phyloP scores from a whole-genome alignment of 495 filamentous ascomycete species.

The Friedmanniomyces simplex region DNA sequence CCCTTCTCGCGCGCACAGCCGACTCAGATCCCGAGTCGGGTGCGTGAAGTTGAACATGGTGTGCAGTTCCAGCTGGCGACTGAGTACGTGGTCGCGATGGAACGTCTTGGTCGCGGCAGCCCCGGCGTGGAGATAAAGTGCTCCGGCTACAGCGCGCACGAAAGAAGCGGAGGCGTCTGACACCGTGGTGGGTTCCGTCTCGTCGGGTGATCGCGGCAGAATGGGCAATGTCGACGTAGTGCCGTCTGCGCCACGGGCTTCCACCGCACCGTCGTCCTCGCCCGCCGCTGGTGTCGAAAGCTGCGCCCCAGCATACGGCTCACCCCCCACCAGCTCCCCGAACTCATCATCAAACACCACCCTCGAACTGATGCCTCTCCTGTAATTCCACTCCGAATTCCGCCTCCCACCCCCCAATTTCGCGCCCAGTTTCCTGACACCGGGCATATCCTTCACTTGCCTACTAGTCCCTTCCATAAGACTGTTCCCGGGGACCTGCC shows the following conservation, averaged over 20 bases:
- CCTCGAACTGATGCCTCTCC: constrained; percentile 57
- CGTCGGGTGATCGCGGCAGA: background rate
- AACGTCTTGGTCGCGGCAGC: constrained; percentile 63
- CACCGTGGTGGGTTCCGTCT: constrained; percentile 7
- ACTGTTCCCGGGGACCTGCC: constrained; percentile 47
- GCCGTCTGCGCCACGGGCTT: background rate
- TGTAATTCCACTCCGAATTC: constrained; percentile 47
- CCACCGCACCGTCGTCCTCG: constrained; percentile 1
- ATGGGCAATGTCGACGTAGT: background rate
- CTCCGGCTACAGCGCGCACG: constrained; percentile 69
- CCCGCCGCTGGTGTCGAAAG: constrained; percentile 5
- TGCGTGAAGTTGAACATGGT: constrained; percentile 71
- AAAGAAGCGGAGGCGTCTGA: constrained; percentile 49
- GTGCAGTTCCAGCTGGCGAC: constrained; percentile 63
- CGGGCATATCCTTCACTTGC: constrained; percentile 27
- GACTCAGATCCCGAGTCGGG: constrained; percentile 67
- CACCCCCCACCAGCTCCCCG: constrained; percentile 43
- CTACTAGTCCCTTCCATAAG: constrained; percentile 24
- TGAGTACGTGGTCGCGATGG: constrained; percentile 70
- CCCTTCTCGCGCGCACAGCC: constrained; percentile 74
- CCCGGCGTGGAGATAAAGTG: constrained; percentile 71
- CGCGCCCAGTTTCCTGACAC: constrained; percentile 11
- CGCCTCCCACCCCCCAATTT: constrained; percentile 27
- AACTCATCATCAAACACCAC: constrained; percentile 73
- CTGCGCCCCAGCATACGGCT: constrained; percentile 10